Evolutionary conservation across 768 basidiomycete species (phyloP).

Genomic region (Leccinum truebloodii): DNA sequence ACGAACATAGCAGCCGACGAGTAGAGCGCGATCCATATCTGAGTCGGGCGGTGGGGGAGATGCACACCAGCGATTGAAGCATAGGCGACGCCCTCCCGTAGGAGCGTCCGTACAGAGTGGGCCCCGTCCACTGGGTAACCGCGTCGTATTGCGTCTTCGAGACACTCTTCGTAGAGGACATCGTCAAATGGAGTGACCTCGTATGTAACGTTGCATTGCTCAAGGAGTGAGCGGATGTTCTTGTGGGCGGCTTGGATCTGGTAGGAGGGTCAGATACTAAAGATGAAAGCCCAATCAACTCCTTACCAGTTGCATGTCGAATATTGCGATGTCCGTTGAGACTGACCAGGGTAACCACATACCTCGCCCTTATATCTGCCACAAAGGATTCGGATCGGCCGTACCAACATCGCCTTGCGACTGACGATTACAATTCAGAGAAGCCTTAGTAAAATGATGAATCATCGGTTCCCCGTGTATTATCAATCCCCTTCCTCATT

Average conservation of each 20-base stretch:
- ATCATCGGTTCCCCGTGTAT: background rate
- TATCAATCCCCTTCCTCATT: background rate
- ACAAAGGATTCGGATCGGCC: background rate
- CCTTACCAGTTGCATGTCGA: background rate
- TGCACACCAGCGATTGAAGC: background rate
- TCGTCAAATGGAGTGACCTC: background rate
- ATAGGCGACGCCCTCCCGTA: background rate
- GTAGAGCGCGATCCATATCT: background rate
- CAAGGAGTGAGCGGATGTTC: background rate
- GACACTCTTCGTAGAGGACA: background rate
- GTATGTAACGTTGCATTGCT: background rate
- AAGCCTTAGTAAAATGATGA: background rate
- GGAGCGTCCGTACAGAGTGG: background rate
- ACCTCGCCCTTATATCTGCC: background rate
- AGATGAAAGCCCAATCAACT: background rate
- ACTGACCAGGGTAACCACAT: background rate
- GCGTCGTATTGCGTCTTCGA: background rate
- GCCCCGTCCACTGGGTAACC: background rate
- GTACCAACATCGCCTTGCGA: background rate
- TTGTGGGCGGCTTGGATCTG: background rate
- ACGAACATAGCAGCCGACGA: background rate
- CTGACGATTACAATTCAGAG: background rate
- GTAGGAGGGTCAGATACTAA: background rate
- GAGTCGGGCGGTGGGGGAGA: background rate
- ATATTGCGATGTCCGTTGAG: background rate